Evolutionary conservation across 768 basidiomycete genomes (phyloP).

Genomic region (Calvatia gigantea): DNA sequence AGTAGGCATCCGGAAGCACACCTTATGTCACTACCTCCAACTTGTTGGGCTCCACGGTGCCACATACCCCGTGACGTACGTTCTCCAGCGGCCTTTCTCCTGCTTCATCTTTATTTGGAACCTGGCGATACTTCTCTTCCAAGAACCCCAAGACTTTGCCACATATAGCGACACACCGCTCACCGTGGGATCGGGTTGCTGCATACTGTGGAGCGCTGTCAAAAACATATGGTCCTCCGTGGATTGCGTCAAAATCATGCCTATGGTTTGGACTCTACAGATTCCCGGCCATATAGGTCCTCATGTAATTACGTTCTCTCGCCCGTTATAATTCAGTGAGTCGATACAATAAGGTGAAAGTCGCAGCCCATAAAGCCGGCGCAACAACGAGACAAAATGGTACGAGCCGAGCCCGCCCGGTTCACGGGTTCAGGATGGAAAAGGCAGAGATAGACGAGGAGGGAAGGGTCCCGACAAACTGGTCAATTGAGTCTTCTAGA

Average conservation of each 20-base stretch:
- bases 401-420: not conserved
- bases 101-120: constrained; percentile 1
- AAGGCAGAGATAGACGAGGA: constrained; percentile 7
- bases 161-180: not conserved
- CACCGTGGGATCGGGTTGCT: not conserved
- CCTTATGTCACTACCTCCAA: not conserved
- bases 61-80: constrained; percentile 3
- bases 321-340: not conserved
- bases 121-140: not conserved
- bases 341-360: not conserved
- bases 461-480: constrained; percentile 4
- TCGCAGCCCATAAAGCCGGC: not conserved
- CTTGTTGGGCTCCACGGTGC: not conserved
- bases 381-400: not conserved
- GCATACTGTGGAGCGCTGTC: not conserved
- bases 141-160: not conserved
- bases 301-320: not conserved
- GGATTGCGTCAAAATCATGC: too few relatives aligned
- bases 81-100: constrained; percentile 1
- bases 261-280: not conserved
- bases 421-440: not conserved
- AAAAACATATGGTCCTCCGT: not conserved
- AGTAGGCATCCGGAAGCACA: too few relatives aligned
- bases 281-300: not conserved
- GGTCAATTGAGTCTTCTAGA: constrained; percentile 1